A percentile compares a stretch with the other conserved stretches of the same genome.
Evolutionary conservation across 176 grass and related monocot genomes (phyloP).

Genomic region (Carex scoparia): DNA sequence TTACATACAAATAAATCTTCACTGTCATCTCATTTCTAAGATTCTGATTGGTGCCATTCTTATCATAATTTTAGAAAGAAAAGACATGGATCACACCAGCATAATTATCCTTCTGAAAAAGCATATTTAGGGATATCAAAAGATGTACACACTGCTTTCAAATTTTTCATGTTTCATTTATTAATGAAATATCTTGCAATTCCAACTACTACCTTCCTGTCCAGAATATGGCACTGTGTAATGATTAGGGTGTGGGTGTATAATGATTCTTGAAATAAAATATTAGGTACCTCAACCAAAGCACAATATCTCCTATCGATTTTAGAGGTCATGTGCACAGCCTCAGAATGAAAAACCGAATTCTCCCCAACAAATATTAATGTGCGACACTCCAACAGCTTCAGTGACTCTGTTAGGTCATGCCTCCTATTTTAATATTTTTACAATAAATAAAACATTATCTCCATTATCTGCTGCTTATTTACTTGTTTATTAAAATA

Average conservation of each 20-base stretch:
- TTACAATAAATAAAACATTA: not conserved
- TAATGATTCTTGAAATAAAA: slow-evolving; percentile 5
- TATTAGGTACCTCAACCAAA: slow-evolving; percentile 73
- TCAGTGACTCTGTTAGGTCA: slow-evolving; percentile 75
- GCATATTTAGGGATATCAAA: not conserved
- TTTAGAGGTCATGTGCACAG: slow-evolving; percentile 82
- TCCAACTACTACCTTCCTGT: not conserved
- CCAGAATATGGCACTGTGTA: not conserved
- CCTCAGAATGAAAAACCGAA: slow-evolving; percentile 74
- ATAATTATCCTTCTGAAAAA: not conserved
- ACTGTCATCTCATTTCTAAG: not conserved
- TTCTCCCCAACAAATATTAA: slow-evolving; percentile 85
- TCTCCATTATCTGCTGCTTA: not conserved
- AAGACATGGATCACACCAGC: not conserved
- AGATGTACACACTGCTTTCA: not conserved
- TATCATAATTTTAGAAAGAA: slow-evolving; percentile 2
- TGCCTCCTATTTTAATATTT: slow-evolving; percentile 61
- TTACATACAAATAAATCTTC: not conserved
- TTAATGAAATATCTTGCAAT: not conserved
- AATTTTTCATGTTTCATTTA: not conserved
- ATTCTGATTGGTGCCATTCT: not conserved
- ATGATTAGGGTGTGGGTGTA: not conserved
- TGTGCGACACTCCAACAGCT: slow-evolving; percentile 78
- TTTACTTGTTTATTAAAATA: not conserved
- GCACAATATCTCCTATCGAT: slow-evolving; percentile 86